Evolutionary conservation across 2,329 filamentous ascomycete genomes (phyloP).

Genomic region (Aureobasidium pullulans): DNA sequence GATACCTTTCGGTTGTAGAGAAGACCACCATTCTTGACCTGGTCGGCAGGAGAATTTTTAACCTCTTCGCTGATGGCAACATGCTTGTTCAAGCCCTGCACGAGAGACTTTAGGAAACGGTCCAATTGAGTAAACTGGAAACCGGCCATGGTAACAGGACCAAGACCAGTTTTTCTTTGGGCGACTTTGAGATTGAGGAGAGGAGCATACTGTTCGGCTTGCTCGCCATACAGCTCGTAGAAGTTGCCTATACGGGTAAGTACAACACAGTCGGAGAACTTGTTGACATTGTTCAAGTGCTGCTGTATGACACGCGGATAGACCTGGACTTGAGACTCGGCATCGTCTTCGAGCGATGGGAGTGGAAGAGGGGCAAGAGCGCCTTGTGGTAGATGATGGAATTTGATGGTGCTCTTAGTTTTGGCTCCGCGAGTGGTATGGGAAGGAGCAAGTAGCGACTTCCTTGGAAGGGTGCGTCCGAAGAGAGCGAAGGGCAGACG

Average conservation of each 20-base stretch:
- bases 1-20: conserved; percentile 80
- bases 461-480: background rate
- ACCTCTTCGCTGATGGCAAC: conserved; percentile 95
- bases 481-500: background rate
- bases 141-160: conserved; percentile 83
- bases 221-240: conserved; percentile 96
- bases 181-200: conserved; percentile 82
- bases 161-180: conserved; percentile 69
- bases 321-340: conserved; percentile 39
- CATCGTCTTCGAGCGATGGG: conserved; percentile 28
- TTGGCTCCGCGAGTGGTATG: conserved; percentile 31
- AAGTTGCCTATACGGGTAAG: conserved; percentile 91
- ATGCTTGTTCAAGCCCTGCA: conserved; percentile 82
- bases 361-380: conserved; percentile 38
- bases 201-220: conserved; percentile 82
- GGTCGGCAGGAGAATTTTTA: conserved; percentile 62
- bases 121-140: conserved; percentile 93
- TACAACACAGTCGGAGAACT: conserved; percentile 83
- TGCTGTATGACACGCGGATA: conserved; percentile 90
- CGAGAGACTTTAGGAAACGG: conserved; percentile 83
- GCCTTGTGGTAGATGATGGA: conserved; percentile 50
- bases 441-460: background rate
- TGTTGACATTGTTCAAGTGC: conserved; percentile 80
- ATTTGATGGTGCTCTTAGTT: conserved; percentile 29
- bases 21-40: conserved; percentile 66